Percentiles rank a stretch among this genome's conserved stretches.
phyloP scores from a whole-genome alignment of 306 rosid species.

The Benincasa hispida region DNA sequence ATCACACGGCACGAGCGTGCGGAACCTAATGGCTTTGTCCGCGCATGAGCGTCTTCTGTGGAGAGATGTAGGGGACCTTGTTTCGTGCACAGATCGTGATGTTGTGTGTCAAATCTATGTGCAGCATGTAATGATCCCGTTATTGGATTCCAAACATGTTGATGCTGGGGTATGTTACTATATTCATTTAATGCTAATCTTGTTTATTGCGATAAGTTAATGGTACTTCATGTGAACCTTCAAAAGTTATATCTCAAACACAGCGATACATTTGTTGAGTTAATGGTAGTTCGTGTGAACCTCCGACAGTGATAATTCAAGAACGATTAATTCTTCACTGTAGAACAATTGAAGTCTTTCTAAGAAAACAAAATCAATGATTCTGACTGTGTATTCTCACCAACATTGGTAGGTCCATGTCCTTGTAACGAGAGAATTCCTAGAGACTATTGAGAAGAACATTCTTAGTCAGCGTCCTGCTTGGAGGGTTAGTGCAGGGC shows the following conservation, averaged over 20 bases:
- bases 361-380: background rate
- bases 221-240: too few relatives aligned
- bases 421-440: slow-evolving; percentile 43
- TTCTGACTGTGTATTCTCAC: background rate
- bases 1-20: background rate
- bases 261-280: background rate
- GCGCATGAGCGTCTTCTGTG: slow-evolving; percentile 50
- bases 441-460: slow-evolving; percentile 45
- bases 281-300: background rate
- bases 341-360: background rate
- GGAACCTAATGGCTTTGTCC: slow-evolving; percentile 37
- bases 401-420: slow-evolving; percentile 35
- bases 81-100: slow-evolving; percentile 40
- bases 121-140: slow-evolving; percentile 55
- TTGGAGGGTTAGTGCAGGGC: slow-evolving; percentile 64
- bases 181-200: background rate
- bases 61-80: slow-evolving; percentile 42
- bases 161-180: slow-evolving; percentile 60
- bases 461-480: slow-evolving; percentile 56
- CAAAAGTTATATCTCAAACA: too few relatives aligned
- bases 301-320: background rate
- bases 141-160: slow-evolving; percentile 56
- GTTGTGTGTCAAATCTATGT: slow-evolving; percentile 38
- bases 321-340: background rate
- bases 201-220: background rate